Conservation (phyloP, 2,329 filamentous ascomycete genomes). For the Fusarium dimerum region DNA sequence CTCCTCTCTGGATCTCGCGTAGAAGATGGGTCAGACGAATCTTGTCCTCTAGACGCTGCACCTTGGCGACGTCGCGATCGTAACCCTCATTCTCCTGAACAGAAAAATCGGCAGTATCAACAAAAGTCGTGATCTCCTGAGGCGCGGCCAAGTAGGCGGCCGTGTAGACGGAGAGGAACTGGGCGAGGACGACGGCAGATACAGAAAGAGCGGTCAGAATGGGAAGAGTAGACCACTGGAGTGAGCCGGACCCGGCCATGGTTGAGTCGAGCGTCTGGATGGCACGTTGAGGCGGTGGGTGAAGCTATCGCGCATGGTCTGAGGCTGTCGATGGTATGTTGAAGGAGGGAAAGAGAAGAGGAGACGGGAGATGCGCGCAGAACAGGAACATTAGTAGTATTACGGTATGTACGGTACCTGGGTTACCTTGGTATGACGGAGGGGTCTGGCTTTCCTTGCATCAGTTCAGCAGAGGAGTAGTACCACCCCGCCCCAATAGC, state of each 20-base stretch:
- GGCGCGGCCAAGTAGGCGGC: slow-evolving; percentile 60
- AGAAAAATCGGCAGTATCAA: slow-evolving; percentile 63
- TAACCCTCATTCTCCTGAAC: slow-evolving; percentile 66
- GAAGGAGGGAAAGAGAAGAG: slow-evolving; percentile 17
- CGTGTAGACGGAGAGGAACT: slow-evolving; percentile 53
- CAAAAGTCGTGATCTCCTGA: slow-evolving; percentile 56
- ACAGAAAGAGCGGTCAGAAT: slow-evolving; percentile 59
- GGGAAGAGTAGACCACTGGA: slow-evolving; percentile 60
- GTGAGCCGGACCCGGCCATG: slow-evolving; percentile 53
- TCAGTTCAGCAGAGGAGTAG: too few relatives aligned
- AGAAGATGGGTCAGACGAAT: slow-evolving; percentile 58
- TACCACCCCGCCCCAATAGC: slow-evolving; percentile 11
- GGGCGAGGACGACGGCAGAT: slow-evolving; percentile 54
- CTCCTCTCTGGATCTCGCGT: slow-evolving; percentile 61
- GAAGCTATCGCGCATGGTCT: slow-evolving; percentile 33
- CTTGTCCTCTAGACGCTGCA: slow-evolving; percentile 63
- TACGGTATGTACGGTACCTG: slow-evolving; percentile 1
- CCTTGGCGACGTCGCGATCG: slow-evolving; percentile 58
- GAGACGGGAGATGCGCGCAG: slow-evolving; percentile 14
- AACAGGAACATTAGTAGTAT: slow-evolving; percentile 15
- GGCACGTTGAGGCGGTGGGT: slow-evolving; percentile 26
- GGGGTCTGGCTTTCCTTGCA: neutral
- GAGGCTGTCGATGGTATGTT: slow-evolving; percentile 12
- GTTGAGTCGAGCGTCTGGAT: slow-evolving; percentile 33
- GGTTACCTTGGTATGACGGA: slow-evolving; percentile 19